Conservation (phyloP, 75 land plant species). For the Pseudotsuga menziesii region DNA sequence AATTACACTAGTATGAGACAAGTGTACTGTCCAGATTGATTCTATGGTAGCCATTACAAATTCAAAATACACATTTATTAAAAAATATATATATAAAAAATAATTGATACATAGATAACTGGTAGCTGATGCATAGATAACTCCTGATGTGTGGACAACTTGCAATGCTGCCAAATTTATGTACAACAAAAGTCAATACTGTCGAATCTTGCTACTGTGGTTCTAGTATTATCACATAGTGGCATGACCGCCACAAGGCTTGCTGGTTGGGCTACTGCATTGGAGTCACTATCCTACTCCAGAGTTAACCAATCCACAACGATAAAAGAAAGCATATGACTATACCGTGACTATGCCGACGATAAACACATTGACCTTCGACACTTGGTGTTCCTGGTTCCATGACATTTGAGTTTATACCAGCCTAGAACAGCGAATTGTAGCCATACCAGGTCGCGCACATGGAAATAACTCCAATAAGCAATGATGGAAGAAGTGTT, state of each 20-base stretch:
- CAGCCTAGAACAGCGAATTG: conserved; percentile 45
- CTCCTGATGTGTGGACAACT: no score
- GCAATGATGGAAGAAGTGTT: conserved; percentile 64
- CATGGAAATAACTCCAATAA: conserved; percentile 49
- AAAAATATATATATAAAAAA: no score
- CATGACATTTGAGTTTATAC: not conserved
- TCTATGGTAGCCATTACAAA: no score
- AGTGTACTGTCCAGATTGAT: no score
- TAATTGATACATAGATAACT: no score
- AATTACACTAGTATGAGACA: no score
- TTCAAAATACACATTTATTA: no score
- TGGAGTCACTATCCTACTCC: not conserved
- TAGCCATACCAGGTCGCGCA: conserved; percentile 55
- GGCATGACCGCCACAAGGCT: not conserved
- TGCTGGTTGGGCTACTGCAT: not conserved
- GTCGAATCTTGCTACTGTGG: not conserved
- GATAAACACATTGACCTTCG: not conserved
- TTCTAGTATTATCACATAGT: not conserved
- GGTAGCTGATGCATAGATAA: no score
- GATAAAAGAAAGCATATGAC: not conserved
- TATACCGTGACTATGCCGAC: not conserved
- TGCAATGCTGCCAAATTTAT: not conserved
- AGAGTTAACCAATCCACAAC: not conserved
- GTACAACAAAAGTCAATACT: not conserved
- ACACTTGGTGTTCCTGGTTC: not conserved